Percentiles rank a stretch among this genome's conserved stretches.
phyloP scores from a whole-genome alignment of 306 rosid genomes.

The Trifolium dubium region DNA sequence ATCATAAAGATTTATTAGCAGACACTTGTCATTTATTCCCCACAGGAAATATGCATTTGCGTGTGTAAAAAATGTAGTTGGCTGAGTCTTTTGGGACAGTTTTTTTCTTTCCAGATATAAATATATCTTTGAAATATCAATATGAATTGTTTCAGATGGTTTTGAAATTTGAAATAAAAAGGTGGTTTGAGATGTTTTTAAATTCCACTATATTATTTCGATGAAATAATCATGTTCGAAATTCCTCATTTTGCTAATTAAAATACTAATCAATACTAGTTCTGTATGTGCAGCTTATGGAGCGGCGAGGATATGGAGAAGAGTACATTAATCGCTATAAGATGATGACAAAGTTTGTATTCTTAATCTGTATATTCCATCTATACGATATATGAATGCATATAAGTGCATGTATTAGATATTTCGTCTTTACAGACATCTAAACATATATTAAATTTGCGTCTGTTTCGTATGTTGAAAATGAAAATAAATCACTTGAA shows the following conservation, averaged over 20 bases:
- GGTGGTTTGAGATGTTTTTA: background rate
- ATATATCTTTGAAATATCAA: slow-evolving; percentile 18
- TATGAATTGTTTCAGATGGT: background rate
- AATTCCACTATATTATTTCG: slow-evolving; percentile 22
- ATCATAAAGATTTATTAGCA: background rate
- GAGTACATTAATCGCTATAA: slow-evolving; percentile 86
- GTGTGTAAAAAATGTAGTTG: slow-evolving; percentile 2
- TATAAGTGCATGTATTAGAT: background rate
- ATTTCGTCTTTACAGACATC: background rate
- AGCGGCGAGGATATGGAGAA: slow-evolving; percentile 83
- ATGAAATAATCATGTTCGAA: slow-evolving; percentile 13
- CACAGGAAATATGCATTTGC: background rate
- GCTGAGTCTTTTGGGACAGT: background rate
- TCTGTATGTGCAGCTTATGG: slow-evolving; percentile 75
- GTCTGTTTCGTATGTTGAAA: background rate
- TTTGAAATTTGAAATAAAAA: slow-evolving; percentile 2
- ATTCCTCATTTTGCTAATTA: background rate
- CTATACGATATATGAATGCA: background rate
- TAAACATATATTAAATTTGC: background rate
- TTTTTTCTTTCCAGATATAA: background rate
- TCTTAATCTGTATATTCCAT: background rate
- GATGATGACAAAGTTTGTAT: slow-evolving; percentile 88
- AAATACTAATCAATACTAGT: too few species aligned
- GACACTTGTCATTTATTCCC: background rate
- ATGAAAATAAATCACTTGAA: background rate